phyloP scores from a whole-genome alignment of 2,329 filamentous ascomycete species.

The Cucurbitaria berberidis region DNA sequence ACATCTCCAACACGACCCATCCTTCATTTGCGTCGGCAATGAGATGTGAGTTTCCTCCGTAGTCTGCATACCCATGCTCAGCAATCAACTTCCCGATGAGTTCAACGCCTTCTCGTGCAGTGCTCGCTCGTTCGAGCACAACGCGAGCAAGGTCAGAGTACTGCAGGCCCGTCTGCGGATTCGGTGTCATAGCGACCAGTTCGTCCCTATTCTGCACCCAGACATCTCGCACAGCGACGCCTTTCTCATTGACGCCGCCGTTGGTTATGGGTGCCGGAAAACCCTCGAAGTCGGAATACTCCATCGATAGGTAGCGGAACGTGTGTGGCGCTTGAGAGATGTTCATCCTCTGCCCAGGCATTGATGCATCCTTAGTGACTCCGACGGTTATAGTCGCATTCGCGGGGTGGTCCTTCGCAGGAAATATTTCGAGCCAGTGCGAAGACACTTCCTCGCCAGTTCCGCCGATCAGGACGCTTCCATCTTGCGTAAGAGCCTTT shows the following conservation, averaged over 20 bases:
- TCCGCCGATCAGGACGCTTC: constrained; percentile 54
- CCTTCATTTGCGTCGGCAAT: constrained; percentile 50
- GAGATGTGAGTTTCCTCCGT: constrained; percentile 54
- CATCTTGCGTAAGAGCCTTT: constrained; percentile 53
- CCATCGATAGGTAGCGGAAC: constrained; percentile 47
- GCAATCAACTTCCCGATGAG: constrained; percentile 51
- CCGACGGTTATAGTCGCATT: constrained; percentile 54
- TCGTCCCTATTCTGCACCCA: constrained; percentile 52
- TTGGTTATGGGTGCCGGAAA: constrained; percentile 54
- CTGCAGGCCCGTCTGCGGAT: constrained; percentile 50
- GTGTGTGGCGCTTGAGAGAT: constrained; percentile 45
- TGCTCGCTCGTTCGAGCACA: constrained; percentile 51
- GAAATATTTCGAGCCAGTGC: constrained; percentile 57
- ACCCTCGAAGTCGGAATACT: constrained; percentile 50
- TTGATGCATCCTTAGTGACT: constrained; percentile 49
- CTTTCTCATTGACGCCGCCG: constrained; percentile 53
- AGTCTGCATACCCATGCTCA: constrained; percentile 51
- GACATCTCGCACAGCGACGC: constrained; percentile 52
- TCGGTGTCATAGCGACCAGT: constrained; percentile 51
- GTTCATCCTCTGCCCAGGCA: constrained; percentile 45
- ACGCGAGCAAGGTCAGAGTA: constrained; percentile 52
- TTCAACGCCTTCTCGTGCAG: constrained; percentile 52
- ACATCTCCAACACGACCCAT: constrained; percentile 47
- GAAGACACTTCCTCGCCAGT: constrained; percentile 57
- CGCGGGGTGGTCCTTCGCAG: constrained; percentile 48